Evolutionary conservation across 164 flowering plant genomes (phyloP).

Genomic region (Umbilicus rupestris): DNA sequence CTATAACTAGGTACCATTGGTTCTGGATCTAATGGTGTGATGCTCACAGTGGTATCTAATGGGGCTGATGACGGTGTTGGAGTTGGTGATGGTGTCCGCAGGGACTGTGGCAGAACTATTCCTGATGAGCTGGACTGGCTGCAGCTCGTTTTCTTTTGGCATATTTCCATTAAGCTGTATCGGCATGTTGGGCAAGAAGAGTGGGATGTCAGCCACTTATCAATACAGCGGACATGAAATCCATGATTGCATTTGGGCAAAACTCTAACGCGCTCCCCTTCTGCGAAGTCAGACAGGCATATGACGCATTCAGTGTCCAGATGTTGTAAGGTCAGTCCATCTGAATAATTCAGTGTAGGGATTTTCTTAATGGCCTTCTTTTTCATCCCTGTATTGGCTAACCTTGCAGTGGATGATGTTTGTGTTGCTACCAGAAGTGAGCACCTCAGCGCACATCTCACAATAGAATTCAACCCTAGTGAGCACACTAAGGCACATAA

Average conservation of each 20-base stretch:
- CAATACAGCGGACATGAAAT: constrained; percentile 30
- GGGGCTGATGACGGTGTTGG: background rate
- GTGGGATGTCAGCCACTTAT: constrained; percentile 23
- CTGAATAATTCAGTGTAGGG: constrained; percentile 17
- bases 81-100: background rate
- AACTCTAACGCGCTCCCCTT: constrained; percentile 24
- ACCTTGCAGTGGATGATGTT: constrained; percentile 8
- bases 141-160: background rate
- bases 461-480: constrained; percentile 26
- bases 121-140: constrained; percentile 3
- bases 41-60: background rate
- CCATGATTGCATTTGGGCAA: constrained; percentile 29
- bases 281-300: constrained; percentile 22
- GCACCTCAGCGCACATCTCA: constrained; percentile 24
- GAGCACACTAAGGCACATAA: constrained; percentile 28
- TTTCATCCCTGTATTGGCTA: constrained; percentile 18
- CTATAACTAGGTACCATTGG: background rate
- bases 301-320: constrained; percentile 19
- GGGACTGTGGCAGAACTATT: background rate
- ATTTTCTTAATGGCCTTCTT: constrained; percentile 18
- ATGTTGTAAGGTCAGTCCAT: constrained; percentile 1
- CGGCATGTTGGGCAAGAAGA: constrained; percentile 29
- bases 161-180: background rate
- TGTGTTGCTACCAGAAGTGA: constrained; percentile 11
- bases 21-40: background rate